Evolutionary conservation across 2,329 filamentous ascomycete genomes (phyloP), one percentile per base, ranked within the genome.

Genomic region (Cucurbitaria berberidis): DNA sequence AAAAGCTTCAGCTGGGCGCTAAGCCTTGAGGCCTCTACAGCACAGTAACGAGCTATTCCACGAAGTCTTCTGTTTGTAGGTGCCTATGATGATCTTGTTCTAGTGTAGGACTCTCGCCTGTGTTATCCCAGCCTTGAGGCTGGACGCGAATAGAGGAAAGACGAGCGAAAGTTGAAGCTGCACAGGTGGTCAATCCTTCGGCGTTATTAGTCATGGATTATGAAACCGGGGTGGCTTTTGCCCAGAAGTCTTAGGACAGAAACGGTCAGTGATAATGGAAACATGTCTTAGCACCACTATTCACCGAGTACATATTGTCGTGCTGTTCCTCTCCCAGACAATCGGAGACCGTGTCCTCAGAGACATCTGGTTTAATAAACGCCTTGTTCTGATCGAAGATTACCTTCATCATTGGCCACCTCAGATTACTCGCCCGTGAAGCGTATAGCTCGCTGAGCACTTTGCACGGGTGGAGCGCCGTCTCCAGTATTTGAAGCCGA

Each of bases 401-500:
- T 22, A 11, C 10, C 13, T 22, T 24, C 15, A 6, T 22, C 9
- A 24, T 24, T 8, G 13, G 19, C 18, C 2, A 24, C 19, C 15
- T 10, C 19, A 24, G 9, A 15, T 24, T 22, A 5, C 11, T 39
- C 36, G 21, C 24, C 13, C 15, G 36, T 9, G 11, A 39, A 39
- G 6, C 19, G 18, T 39, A 22, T 39, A n/a, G 36, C 19, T 15
- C 36, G 19, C 10, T 39, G 32, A 24, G 36, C 5, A 22, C 36
- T 8, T n/a, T 39, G 27, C 22, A 9, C 8, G 15, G 19, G 9
- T 55, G 49, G 48, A 11, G 55, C 57, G 5, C 32, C 41, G 27
- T 48, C 49, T 10, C 48, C 59, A 10, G 53, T 29, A 13, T 51
- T 55, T 2, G 56, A 50, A 5, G 44, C 45, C 13, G 48, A 22